Evolutionary conservation across 2,329 filamentous ascomycete species (phyloP), one percentile per base, ranked within the genome.

Genomic region (Ascochyta koolunga): DNA sequence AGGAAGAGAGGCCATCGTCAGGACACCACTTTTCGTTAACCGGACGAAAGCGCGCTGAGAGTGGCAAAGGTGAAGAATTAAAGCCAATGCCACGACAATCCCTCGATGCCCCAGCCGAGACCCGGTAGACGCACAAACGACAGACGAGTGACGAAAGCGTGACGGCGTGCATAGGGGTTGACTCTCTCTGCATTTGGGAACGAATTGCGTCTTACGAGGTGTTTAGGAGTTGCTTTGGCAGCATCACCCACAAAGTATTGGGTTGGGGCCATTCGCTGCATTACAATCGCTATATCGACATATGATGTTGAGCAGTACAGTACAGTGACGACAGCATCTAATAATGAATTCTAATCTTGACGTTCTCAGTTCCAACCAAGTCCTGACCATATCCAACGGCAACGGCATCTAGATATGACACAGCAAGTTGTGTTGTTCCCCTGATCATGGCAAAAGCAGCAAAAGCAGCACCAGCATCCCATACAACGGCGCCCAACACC

Each of bases 1-100:
- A 62, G 21, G 77, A 78, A 25, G 74, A 76, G 43, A 78, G 78
- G 51, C 76, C 76, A 24, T 72, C 72, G 19, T 78, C 70, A 58
- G 76, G 71, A 67, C 74, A 82, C 77, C 74, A 73, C 72, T 90
- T 92, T 71, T 83, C 89, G 64, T 82, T 90, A 49, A 83, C 86
- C 3, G 87, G 89, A 15, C 82, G 90, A 65, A 93, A 91, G 79
- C 86, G 65, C 88, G 88, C 25, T 81, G 89, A 56, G 89, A 96
- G 75, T 75, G 67, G 70, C 10, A 64, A 87, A 58, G 90, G 88
- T 5, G 83, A 89, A 25, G 91, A 96, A 72, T 74, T 96, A 49
- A 84, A 86, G 38, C 81, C 79, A 36, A 89, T 93, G 67, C 80
- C 84, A 27, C 70, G 70, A 43, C 65, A 71, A 7, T 45, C 60